Evolutionary conservation across 1,284 basidiomycete genomes (phyloP).

Genomic region (Trametes polyzona): DNA sequence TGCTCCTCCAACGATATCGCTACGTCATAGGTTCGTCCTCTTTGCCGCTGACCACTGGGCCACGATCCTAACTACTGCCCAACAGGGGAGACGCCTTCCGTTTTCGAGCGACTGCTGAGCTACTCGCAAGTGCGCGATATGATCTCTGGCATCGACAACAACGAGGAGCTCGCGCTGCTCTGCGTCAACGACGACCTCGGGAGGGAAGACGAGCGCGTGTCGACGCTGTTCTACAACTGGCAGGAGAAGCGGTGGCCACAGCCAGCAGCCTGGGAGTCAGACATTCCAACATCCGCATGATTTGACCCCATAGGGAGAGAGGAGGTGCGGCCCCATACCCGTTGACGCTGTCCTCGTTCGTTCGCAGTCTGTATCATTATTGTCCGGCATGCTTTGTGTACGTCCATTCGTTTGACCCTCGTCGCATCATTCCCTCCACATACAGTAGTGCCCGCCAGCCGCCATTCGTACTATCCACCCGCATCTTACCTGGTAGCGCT

Average conservation of each 20-base stretch:
- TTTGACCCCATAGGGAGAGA: background rate
- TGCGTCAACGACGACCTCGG: constrained; percentile 37
- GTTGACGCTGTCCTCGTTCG: background rate
- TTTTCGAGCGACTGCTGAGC: constrained; percentile 30
- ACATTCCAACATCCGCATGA: too few species aligned
- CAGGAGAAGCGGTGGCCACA: constrained; percentile 27
- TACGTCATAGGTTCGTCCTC: constrained; percentile 39
- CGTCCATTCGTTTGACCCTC: background rate
- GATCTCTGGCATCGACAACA: constrained; percentile 16
- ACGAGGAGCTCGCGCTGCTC: constrained; percentile 28
- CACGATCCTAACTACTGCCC: background rate
- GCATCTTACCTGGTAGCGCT: background rate
- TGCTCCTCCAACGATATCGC: constrained; percentile 48
- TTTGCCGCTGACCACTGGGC: too few species aligned
- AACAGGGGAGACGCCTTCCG: constrained; percentile 28
- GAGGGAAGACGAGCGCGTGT: constrained; percentile 25
- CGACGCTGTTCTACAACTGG: constrained; percentile 25
- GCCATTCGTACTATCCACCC: background rate
- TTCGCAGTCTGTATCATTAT: constrained; percentile 14
- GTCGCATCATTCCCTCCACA: background rate
- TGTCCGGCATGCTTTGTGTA: constrained; percentile 2
- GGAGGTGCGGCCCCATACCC: background rate
- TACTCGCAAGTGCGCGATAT: constrained; percentile 18
- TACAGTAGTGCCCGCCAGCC: background rate
- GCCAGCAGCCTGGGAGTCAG: constrained; percentile 32